Evolutionary conservation across 1,284 basidiomycete species (phyloP).

Genomic region (Puccinia horiana): DNA sequence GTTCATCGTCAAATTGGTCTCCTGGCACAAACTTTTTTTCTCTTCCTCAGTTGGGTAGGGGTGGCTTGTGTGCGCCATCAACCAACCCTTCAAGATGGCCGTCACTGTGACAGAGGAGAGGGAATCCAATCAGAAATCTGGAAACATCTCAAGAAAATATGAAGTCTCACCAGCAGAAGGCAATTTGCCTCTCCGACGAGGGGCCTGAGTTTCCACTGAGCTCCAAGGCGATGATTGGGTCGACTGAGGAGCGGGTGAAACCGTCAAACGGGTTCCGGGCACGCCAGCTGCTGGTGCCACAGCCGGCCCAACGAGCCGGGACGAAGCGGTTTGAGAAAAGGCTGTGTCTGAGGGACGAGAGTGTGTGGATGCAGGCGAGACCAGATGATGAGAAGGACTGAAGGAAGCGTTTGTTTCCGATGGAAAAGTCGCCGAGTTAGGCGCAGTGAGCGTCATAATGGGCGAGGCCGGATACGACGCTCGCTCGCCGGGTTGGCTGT

Average conservation of each 20-base stretch:
- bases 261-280: not conserved
- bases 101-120: slow-evolving; percentile 74
- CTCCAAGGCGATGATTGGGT: slow-evolving; percentile 16
- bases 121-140: not conserved
- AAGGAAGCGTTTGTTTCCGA: slow-evolving; percentile 3
- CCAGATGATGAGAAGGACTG: not conserved
- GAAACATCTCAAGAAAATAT: not conserved
- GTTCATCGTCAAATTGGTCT: slow-evolving; percentile 79
- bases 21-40: slow-evolving; percentile 81
- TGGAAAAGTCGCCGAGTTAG: slow-evolving; percentile 37
- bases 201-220: slow-evolving; percentile 30
- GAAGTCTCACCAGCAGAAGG: slow-evolving; percentile 37
- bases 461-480: slow-evolving; percentile 39
- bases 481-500: not conserved
- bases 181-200: slow-evolving; percentile 47
- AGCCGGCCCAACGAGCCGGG: slow-evolving; percentile 8
- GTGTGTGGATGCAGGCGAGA: not conserved
- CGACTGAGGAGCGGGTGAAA: not conserved
- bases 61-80: slow-evolving; percentile 81
- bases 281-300: not conserved
- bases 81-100: slow-evolving; percentile 84
- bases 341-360: not conserved
- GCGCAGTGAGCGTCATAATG: slow-evolving; percentile 19
- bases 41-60: slow-evolving; percentile 87
- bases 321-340: slow-evolving; percentile 19